These are phyloP conservation scores for Helianthus annuus DNA, from an alignment of 129 eudicot species.

Conservation along the genomic window HanXRQr2.0-SUNRISE NC_035435.2:114925216-114925715, in stretches of 20 bases:
- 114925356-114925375: conserved; percentile 2
- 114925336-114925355: conserved; percentile 50
- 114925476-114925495: conserved; percentile 11
- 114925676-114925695: background rate
- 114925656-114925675: conserved; percentile 3
- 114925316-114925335: conserved; percentile 59
- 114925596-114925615: conserved; percentile 77
- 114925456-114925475: conserved; percentile 28
- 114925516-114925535: background rate
- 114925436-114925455: conserved; percentile 35
- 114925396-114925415: conserved; percentile 13
- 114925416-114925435: conserved; percentile 40
- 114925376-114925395: background rate
- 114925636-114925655: conserved; percentile 55
- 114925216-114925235: background rate
- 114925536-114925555: conserved; percentile 81
- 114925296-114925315: conserved; percentile 58
- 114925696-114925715: no score
- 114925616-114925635: conserved; percentile 57
- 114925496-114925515: background rate
- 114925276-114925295: conserved; percentile 75
- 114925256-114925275: conserved; percentile 45
- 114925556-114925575: conserved; percentile 76
- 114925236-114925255: conserved; percentile 6
- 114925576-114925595: conserved; percentile 81